These are phyloP conservation scores for Magnaporthiopsis incrustans DNA, from an alignment of 2,329 filamentous ascomycete species.

Conservation along the genomic window DNA sequence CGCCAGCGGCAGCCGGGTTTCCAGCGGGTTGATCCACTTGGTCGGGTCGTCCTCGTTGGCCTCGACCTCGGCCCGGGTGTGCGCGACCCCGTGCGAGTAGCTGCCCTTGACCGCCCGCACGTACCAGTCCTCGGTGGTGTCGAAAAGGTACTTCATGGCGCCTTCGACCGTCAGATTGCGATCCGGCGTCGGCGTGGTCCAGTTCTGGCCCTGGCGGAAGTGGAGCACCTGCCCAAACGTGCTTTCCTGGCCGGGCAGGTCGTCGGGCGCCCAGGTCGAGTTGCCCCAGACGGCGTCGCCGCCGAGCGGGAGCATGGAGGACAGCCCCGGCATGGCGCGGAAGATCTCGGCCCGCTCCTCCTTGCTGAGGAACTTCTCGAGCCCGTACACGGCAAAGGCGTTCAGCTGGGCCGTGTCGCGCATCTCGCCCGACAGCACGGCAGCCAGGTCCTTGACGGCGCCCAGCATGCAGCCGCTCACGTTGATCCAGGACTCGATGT, in stretches of 20 bases:
- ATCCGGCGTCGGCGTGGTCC: slow-evolving; percentile 52
- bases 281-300: slow-evolving; percentile 96
- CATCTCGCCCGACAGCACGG: slow-evolving; percentile 93
- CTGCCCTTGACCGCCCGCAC: slow-evolving; percentile 59
- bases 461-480: slow-evolving; percentile 97
- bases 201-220: slow-evolving; percentile 62
- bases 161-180: slow-evolving; percentile 74
- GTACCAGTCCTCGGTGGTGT: slow-evolving; percentile 82
- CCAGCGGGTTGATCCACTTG: slow-evolving; percentile 95
- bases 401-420: slow-evolving; percentile 96
- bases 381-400: slow-evolving; percentile 88
- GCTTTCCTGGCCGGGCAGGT: slow-evolving; percentile 61
- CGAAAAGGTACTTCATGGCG: slow-evolving; percentile 70
- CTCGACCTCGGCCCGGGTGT: slow-evolving; percentile 71
- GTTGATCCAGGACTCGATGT: slow-evolving; percentile 96
- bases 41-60: slow-evolving; percentile 65
- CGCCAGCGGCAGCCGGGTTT: slow-evolving; percentile 77
- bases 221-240: slow-evolving; percentile 79
- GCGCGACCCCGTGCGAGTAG: slow-evolving; percentile 85
- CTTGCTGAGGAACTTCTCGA: slow-evolving; percentile 90
- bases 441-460: slow-evolving; percentile 82
- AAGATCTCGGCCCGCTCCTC: slow-evolving; percentile 91
- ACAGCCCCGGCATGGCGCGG: slow-evolving; percentile 92
- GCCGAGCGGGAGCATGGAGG: slow-evolving; percentile 91
- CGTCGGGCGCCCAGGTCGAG: slow-evolving; percentile 78